phyloP scores from a whole-genome alignment of 768 basidiomycete genomes.

The Dioszegia hungarica region DNA sequence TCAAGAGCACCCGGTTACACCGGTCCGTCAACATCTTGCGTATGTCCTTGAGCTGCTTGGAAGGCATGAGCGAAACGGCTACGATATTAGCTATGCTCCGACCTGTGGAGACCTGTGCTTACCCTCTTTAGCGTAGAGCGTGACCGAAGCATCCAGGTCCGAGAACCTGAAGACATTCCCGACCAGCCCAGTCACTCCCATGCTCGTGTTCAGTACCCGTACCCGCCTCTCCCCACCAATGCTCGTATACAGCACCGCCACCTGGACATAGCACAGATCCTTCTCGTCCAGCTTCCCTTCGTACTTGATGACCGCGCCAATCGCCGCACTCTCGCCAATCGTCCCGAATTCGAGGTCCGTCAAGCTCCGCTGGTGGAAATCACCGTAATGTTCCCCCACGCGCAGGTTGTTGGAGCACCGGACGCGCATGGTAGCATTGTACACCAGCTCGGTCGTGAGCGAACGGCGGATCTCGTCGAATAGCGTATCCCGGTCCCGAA shows the following conservation, averaged over 20 bases:
- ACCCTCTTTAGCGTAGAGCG: conserved; percentile 74
- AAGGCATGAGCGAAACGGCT: conserved; percentile 68
- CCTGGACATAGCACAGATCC: conserved; percentile 72
- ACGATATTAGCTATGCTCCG: not conserved
- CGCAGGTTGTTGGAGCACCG: conserved; percentile 71
- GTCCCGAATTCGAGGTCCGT: conserved; percentile 74
- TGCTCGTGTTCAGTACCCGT: conserved; percentile 74
- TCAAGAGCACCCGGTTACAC: conserved; percentile 72
- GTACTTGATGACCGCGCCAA: conserved; percentile 72
- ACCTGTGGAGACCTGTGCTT: conserved; percentile 24
- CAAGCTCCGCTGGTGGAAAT: conserved; percentile 51
- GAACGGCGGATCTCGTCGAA: conserved; percentile 67
- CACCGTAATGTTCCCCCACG: conserved; percentile 38
- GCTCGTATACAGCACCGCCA: conserved; percentile 81
- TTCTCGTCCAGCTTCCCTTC: conserved; percentile 64
- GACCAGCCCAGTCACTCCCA: conserved; percentile 75
- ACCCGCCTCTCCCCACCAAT: conserved; percentile 72
- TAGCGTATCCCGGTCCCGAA: conserved; percentile 62
- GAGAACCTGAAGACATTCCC: conserved; percentile 86
- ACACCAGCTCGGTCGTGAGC: conserved; percentile 66
- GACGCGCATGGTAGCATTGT: conserved; percentile 72
- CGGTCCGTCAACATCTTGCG: conserved; percentile 78
- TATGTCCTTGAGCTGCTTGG: conserved; percentile 64
- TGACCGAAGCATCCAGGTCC: conserved; percentile 78
- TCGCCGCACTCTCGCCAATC: conserved; percentile 73